phyloP scores from a whole-genome alignment of 2,329 filamentous ascomycete genomes.

The Fusarium sp. region DNA sequence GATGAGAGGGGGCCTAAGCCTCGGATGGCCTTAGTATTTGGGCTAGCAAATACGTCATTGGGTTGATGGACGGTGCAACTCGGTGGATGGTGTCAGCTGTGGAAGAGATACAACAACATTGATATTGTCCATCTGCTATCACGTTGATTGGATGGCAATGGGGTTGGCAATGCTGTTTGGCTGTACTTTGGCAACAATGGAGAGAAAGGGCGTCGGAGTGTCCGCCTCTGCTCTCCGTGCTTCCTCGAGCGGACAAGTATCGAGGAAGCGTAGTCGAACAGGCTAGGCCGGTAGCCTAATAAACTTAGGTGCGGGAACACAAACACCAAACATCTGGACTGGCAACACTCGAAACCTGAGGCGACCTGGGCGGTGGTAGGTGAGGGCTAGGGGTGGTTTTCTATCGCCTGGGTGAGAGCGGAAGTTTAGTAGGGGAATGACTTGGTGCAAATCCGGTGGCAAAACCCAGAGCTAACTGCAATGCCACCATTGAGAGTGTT shows the following conservation, averaged over 20 bases:
- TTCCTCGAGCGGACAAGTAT: conserved; percentile 4
- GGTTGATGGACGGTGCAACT: conserved; percentile 26
- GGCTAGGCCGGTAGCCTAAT: conserved; percentile 1
- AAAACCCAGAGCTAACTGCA: background rate
- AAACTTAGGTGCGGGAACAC: background rate
- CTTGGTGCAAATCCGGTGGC: background rate
- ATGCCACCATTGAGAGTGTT: conserved; percentile 2
- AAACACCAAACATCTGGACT: conserved; percentile 10
- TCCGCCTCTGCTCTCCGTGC: conserved; percentile 1
- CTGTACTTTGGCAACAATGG: conserved; percentile 2
- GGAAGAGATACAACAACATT: conserved; percentile 9
- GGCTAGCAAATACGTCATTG: conserved; percentile 35
- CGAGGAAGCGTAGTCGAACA: conserved; percentile 13
- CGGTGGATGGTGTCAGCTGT: conserved; percentile 15
- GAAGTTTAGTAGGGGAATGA: background rate
- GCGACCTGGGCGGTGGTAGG: background rate
- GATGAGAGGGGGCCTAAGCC: conserved; percentile 33
- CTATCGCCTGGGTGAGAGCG: background rate
- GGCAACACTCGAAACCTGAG: background rate
- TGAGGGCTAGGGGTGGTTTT: background rate
- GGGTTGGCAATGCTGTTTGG: conserved; percentile 6
- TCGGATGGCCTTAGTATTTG: conserved; percentile 26
- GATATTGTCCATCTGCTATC: conserved; percentile 19
- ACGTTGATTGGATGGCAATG: conserved; percentile 10
- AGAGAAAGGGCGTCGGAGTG: background rate